These are phyloP conservation scores for Arthrobotrys iridis DNA, from an alignment of 2,329 filamentous ascomycete species.

Conservation along the genomic window DNA sequence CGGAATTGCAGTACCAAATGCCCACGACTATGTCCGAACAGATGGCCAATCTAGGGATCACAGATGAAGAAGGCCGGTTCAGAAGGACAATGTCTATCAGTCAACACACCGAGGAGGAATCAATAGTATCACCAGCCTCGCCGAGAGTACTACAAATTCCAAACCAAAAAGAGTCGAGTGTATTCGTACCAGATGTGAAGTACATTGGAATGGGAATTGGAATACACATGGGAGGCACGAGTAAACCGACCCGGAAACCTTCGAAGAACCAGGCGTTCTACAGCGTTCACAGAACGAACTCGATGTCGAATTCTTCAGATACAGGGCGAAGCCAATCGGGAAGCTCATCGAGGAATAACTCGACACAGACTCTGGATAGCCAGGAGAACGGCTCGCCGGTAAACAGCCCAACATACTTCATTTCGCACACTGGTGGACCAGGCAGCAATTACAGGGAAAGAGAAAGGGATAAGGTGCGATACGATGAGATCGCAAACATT, in stretches of 20 bases:
- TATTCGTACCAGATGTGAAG: slow-evolving; percentile 37
- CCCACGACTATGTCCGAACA: slow-evolving; percentile 26
- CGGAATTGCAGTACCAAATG: neutral
- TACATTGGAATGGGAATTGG: slow-evolving; percentile 30
- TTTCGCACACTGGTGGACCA: slow-evolving; percentile 31
- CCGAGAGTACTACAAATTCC: slow-evolving; percentile 38
- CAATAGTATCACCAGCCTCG: slow-evolving; percentile 16
- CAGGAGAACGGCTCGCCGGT: slow-evolving; percentile 41
- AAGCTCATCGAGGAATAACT: slow-evolving; percentile 45
- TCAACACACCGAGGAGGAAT: slow-evolving; percentile 19
- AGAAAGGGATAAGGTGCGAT: slow-evolving; percentile 47
- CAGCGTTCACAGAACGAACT: slow-evolving; percentile 38
- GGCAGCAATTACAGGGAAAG: slow-evolving; percentile 13
- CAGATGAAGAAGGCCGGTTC: slow-evolving; percentile 28
- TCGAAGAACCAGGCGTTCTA: slow-evolving; percentile 26
- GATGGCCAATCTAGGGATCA: slow-evolving; percentile 22
- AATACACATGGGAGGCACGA: neutral
- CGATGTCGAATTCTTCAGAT: slow-evolving; percentile 51
- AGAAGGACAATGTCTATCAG: neutral
- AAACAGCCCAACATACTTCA: slow-evolving; percentile 37
- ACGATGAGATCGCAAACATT: slow-evolving; percentile 44
- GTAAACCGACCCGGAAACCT: neutral
- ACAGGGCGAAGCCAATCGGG: slow-evolving; percentile 46
- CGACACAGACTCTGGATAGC: slow-evolving; percentile 48
- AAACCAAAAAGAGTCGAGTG: slow-evolving; percentile 39